phyloP scores from a whole-genome alignment of 2,329 filamentous ascomycete genomes.

The Chaetomium strumarium region DNA sequence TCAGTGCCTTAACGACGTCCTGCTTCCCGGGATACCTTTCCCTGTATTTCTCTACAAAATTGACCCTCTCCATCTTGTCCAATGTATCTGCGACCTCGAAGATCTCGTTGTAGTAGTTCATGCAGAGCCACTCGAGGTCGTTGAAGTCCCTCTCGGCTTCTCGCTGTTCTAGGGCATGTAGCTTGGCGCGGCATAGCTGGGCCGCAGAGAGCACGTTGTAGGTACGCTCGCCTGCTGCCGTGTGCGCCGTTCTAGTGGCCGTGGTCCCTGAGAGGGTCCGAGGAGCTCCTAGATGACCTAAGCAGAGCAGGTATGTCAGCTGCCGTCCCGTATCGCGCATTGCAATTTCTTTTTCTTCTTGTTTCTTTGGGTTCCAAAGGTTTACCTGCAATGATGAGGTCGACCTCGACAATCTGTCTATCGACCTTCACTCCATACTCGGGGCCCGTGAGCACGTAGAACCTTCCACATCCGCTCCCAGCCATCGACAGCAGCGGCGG shows the following conservation, averaged over 20 bases:
- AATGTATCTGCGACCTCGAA: neutral
- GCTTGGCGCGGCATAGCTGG: neutral
- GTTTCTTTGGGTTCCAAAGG: no score
- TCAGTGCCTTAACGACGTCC: neutral
- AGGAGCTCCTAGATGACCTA: neutral
- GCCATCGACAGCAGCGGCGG: neutral
- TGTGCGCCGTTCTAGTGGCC: neutral
- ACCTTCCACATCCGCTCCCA: neutral
- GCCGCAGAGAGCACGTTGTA: neutral
- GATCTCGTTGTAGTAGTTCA: neutral
- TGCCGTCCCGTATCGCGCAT: no score
- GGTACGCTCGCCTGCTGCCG: neutral
- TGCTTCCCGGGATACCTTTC: neutral
- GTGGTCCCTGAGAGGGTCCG: neutral
- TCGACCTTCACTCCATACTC: neutral
- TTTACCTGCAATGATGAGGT: neutral
- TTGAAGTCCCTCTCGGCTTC: neutral
- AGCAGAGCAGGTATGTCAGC: no score
- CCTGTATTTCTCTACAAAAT: neutral
- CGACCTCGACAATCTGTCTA: neutral
- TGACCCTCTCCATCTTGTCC: neutral
- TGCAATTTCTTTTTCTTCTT: no score
- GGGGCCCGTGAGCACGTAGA: neutral
- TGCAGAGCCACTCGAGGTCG: constrained; percentile 1
- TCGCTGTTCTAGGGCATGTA: neutral